phyloP scores from a whole-genome alignment of 1,284 basidiomycete genomes.

The Salmacisia buchloeana region DNA sequence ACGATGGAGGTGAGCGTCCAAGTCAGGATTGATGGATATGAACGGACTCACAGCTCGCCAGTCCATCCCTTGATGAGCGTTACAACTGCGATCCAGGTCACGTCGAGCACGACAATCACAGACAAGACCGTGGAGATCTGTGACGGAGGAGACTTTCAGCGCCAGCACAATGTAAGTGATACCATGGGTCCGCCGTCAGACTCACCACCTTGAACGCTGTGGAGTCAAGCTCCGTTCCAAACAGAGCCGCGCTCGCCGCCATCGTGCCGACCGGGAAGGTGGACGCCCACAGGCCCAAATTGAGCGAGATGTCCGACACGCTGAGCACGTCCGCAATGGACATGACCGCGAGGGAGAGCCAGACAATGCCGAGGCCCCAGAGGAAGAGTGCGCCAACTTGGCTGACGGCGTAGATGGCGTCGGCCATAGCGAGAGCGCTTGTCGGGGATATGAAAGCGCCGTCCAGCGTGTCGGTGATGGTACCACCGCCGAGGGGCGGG shows the following conservation, averaged over 20 bases:
- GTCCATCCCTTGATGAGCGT: background rate
- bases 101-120: background rate
- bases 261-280: constrained; percentile 41
- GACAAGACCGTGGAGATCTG: background rate
- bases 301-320: constrained; percentile 33
- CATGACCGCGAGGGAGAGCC: constrained; percentile 52
- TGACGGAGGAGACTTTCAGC: background rate
- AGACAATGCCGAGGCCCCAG: constrained; percentile 54
- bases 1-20: background rate
- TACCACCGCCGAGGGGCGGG: constrained; percentile 4
- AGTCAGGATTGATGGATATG: background rate
- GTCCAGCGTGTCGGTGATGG: background rate
- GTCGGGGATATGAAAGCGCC: constrained; percentile 12
- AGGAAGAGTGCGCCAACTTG: constrained; percentile 49
- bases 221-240: constrained; percentile 31
- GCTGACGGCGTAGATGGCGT: constrained; percentile 26
- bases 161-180: background rate
- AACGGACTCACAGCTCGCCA: background rate
- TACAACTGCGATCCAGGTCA: background rate
- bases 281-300: constrained; percentile 40
- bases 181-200: constrained; percentile 8
- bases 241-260: constrained; percentile 24
- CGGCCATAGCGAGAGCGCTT: constrained; percentile 26
- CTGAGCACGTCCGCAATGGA: constrained; percentile 34
- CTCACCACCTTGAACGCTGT: constrained; percentile 29